phyloP scores from a whole-genome alignment of 495 filamentous ascomycete genomes.

The Daldinia decipiens region DNA sequence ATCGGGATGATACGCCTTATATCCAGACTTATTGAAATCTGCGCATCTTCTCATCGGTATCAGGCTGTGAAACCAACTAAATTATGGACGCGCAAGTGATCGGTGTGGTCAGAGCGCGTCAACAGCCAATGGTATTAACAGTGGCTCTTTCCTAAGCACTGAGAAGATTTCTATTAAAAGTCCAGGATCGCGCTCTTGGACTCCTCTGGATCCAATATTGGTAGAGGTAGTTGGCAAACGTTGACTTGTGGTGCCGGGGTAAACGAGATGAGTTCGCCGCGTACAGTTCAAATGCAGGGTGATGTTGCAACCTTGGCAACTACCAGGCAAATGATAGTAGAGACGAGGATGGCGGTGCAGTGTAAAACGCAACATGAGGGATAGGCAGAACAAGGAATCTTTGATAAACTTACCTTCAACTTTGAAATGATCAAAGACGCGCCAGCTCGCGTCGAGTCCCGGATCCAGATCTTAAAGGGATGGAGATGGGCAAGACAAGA shows the following conservation, averaged over 20 bases:
- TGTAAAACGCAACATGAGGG: background rate
- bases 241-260: background rate
- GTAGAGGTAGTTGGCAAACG: background rate
- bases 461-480: background rate
- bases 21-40: constrained; percentile 4
- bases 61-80: constrained; percentile 8
- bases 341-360: background rate
- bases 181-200: background rate
- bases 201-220: background rate
- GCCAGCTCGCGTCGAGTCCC: constrained; percentile 16
- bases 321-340: background rate
- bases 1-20: constrained; percentile 1
- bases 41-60: background rate
- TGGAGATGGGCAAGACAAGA: background rate
- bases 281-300: background rate
- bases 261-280: background rate
- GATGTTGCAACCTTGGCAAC: background rate
- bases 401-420: constrained; percentile 26
- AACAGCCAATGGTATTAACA: background rate
- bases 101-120: constrained; percentile 6
- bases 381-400: constrained; percentile 2
- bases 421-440: constrained; percentile 19
- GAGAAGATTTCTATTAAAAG: background rate
- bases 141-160: background rate
- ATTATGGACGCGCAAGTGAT: constrained; percentile 14